Conservation (phyloP, 208 protist species). For the Crithidia sp. region DNA sequence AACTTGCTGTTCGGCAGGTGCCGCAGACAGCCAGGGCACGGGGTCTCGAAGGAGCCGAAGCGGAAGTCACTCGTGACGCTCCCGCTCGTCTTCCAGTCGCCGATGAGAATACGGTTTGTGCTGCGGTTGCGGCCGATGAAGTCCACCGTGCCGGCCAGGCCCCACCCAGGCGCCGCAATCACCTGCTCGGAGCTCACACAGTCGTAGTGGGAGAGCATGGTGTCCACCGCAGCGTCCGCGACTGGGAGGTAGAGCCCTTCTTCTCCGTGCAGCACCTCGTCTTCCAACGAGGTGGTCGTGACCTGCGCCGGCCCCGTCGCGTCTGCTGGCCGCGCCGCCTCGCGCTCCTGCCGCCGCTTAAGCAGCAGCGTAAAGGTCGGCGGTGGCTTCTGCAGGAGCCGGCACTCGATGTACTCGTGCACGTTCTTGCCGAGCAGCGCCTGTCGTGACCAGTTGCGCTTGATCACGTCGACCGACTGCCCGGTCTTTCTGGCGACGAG, state of each 20-base stretch:
- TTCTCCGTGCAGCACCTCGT: slow-evolving; percentile 75
- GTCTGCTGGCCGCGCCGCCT: slow-evolving; percentile 30
- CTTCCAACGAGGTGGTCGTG: slow-evolving; percentile 27
- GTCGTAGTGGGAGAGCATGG: slow-evolving; percentile 58
- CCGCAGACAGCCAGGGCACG: slow-evolving; percentile 64
- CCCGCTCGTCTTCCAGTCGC: slow-evolving; percentile 91
- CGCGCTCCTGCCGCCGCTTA: slow-evolving; percentile 21
- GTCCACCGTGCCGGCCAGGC: slow-evolving; percentile 85
- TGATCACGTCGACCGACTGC: slow-evolving; percentile 57
- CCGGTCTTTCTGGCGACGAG: slow-evolving; percentile 78
- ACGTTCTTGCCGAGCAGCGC: slow-evolving; percentile 91
- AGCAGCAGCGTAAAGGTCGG: slow-evolving; percentile 68
- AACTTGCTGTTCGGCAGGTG: slow-evolving; percentile 87
- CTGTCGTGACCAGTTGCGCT: slow-evolving; percentile 68
- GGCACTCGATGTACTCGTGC: slow-evolving; percentile 86
- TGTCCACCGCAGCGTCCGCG: slow-evolving; percentile 64
- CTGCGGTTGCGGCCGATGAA: slow-evolving; percentile 74
- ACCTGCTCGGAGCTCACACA: slow-evolving; percentile 74
- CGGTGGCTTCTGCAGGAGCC: slow-evolving; percentile 65
- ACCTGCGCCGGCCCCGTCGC: slow-evolving; percentile 20
- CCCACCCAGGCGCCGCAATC: slow-evolving; percentile 63
- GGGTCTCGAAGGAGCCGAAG: slow-evolving; percentile 78
- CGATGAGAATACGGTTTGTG: slow-evolving; percentile 69
- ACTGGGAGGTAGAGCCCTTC: slow-evolving; percentile 69
- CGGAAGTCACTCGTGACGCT: slow-evolving; percentile 75